Base-by-base conservation (phyloP, 306 rosid genomes). In the Dryas octopetala region DNA sequence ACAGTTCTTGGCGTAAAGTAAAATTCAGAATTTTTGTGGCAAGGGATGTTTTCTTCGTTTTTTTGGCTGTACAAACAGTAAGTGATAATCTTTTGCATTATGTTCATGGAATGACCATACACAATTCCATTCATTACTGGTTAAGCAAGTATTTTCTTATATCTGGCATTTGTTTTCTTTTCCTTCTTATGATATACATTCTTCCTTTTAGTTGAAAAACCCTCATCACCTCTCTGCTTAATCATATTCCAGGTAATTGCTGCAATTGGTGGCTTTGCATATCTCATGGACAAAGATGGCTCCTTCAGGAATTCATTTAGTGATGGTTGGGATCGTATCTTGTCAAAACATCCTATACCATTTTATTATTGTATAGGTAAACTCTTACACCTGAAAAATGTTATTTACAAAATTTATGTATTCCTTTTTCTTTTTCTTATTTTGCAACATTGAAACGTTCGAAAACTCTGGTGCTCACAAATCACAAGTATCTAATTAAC, bases 41-140 rank as follows among this genome's bases (percentile, higher is more conserved):
- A 49, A 96, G 99, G 84, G 99, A 96, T 88, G 98, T 96, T 85
- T 78, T 96, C 69, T 97, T 96, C 46, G 99, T 96, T 59, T 92
- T 96, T 81, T 68, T 96, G 70, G 96, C 97, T 80, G 94, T 96
- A 79, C 99, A 96, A 81, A 90, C 99, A 76, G 99, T 96, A 88
- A 89, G 99, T 81, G 47, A 45, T 74, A 45, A 51, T 66, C 32
- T 44, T 68, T 69, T 74, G 28, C 48, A 53, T 13, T 46, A 49
- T 32, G 11, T 55, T 68, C 61, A 16, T 58, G 41, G 48, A 72
- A 15, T 45, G 77, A 51, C 73, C 66, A 5, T 44, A 11, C 50
- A 19, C 54, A 23, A 28, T 66, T 1, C 14, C 45, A 41, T 64
- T 44, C 46, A 11, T 54, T 65, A 55, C 11, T 26, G 68, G 6